Conservation (phyloP, 2,329 filamentous ascomycete genomes). For the Mycocentrospora acerina region DNA sequence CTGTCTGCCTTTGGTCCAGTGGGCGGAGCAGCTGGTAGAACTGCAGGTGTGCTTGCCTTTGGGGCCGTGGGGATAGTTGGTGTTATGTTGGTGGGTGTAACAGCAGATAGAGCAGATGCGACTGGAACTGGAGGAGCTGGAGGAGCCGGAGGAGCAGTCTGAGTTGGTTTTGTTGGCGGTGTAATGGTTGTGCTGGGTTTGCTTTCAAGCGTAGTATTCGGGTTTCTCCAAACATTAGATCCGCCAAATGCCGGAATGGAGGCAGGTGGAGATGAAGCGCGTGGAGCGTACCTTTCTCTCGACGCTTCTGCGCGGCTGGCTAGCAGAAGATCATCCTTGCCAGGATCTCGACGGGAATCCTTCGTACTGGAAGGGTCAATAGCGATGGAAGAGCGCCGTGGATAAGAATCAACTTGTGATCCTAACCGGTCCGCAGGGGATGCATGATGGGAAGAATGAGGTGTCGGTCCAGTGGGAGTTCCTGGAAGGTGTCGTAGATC, state of each 20-base stretch:
- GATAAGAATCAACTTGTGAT: constrained; percentile 33
- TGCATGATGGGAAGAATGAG: constrained; percentile 36
- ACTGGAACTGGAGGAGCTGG: constrained; percentile 21
- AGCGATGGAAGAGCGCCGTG: constrained; percentile 40
- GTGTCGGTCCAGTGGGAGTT: constrained; percentile 36
- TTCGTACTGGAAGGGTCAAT: constrained; percentile 36
- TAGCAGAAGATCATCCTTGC: constrained; percentile 48
- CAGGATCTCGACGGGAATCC: constrained; percentile 42
- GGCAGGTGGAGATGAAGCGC: constrained; percentile 55
- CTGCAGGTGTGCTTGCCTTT: constrained; percentile 42
- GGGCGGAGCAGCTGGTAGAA: constrained; percentile 38
- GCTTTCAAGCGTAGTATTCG: constrained; percentile 28
- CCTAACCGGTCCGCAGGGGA: constrained; percentile 36
- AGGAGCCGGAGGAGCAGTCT: constrained; percentile 18
- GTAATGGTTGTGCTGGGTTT: constrained; percentile 27
- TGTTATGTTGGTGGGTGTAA: constrained; percentile 17
- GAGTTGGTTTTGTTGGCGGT: constrained; percentile 31
- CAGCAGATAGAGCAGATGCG: constrained; percentile 20
- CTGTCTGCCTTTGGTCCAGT: constrained; percentile 45
- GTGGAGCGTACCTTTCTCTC: constrained; percentile 49
- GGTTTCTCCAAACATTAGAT: constrained; percentile 47
- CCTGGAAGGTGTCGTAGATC: constrained; percentile 36
- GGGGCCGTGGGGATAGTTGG: constrained; percentile 22
- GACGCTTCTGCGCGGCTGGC: constrained; percentile 50
- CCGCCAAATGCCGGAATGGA: constrained; percentile 60